phyloP scores from a whole-genome alignment of 768 basidiomycete genomes.

The Tulasnella calospora region DNA sequence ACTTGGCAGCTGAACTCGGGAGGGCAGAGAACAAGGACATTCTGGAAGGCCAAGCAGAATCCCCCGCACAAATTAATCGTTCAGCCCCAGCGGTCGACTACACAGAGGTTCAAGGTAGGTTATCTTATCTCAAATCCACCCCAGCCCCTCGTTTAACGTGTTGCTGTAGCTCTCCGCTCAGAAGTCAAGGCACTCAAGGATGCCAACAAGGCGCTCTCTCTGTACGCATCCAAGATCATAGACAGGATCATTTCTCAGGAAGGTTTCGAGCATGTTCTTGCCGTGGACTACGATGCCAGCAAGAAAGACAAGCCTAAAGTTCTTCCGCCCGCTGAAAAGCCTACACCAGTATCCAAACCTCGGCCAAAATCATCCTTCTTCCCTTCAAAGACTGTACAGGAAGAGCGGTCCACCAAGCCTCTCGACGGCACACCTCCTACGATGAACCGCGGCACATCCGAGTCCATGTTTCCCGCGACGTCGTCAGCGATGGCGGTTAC shows the following conservation, averaged over 20 bases:
- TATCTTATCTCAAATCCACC: not conserved
- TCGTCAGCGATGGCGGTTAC: conserved; percentile 8
- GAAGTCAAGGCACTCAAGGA: conserved; percentile 93
- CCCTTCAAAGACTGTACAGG: conserved; percentile 34
- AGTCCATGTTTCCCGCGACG: not conserved
- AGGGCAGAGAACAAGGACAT: conserved; percentile 87
- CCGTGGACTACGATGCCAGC: conserved; percentile 72
- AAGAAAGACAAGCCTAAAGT: conserved; percentile 37
- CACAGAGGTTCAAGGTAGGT: conserved; percentile 22
- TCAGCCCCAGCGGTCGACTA: conserved; percentile 7
- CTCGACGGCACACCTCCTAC: not conserved
- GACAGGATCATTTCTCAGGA: conserved; percentile 95
- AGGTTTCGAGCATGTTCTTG: conserved; percentile 93
- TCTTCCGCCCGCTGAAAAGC: conserved; percentile 34
- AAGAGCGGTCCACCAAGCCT: conserved; percentile 36
- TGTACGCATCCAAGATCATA: conserved; percentile 97
- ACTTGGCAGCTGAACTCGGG: conserved; percentile 86
- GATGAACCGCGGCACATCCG: not conserved
- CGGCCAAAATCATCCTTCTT: conserved; percentile 36
- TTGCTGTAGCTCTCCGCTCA: conserved; percentile 53
- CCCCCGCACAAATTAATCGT: not conserved
- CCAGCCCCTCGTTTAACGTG: conserved; percentile 37
- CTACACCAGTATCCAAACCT: conserved; percentile 19
- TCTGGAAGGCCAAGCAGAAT: conserved; percentile 45
- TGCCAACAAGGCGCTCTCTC: conserved; percentile 89